Conservation (phyloP, 352 stramenopile genomes). For the Aphanomyces cochlioides region DNA sequence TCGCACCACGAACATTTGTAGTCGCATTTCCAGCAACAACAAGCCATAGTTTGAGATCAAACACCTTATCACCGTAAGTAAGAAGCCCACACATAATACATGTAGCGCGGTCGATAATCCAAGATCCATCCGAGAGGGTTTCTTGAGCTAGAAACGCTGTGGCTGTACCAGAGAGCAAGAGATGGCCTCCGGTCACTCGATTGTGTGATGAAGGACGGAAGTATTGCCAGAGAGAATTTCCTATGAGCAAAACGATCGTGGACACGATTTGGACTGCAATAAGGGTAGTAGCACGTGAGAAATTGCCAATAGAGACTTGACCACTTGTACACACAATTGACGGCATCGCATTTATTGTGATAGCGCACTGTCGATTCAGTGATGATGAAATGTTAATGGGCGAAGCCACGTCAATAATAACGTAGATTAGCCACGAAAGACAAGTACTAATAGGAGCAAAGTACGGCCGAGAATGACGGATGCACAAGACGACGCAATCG, state of each 20-base stretch:
- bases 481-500: background rate
- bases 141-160: background rate
- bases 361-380: background rate
- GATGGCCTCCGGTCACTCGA: background rate
- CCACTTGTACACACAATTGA: background rate
- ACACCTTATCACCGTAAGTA: background rate
- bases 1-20: background rate
- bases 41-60: conserved; percentile 3
- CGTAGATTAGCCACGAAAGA: background rate
- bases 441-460: conserved; percentile 2
- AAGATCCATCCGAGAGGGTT: background rate
- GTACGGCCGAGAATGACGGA: background rate
- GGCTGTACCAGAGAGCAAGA: background rate
- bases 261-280: background rate
- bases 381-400: background rate
- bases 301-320: background rate
- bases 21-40: background rate
- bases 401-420: background rate
- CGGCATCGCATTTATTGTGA: background rate
- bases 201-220: background rate
- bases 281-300: background rate
- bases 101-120: background rate
- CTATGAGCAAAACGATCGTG: background rate
- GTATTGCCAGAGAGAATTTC: background rate
- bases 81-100: background rate